A percentile compares a stretch with the other conserved stretches of the same genome.
Evolutionary conservation across 176 grass and related monocot genomes (phyloP).

Genomic region (Musa beccarii): DNA sequence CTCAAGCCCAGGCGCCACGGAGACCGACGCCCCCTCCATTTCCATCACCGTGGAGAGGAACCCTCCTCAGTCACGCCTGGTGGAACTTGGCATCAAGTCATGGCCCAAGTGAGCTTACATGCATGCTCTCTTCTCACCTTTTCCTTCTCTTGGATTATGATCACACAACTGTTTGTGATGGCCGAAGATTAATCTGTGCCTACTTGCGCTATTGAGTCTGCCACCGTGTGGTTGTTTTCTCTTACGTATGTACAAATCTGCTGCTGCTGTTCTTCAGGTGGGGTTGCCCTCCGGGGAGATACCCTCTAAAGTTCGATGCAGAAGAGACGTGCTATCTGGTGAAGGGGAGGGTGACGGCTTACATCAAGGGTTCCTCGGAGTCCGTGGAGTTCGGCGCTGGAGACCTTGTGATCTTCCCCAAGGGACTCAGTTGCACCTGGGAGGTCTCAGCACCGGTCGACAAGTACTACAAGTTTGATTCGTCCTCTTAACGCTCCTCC

Average conservation of each 20-base stretch:
- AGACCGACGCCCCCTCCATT: conserved; percentile 38
- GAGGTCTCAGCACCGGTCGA: conserved; percentile 65
- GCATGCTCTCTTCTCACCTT: neutral
- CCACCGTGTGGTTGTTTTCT: neutral
- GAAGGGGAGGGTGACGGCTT: conserved; percentile 67
- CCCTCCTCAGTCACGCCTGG: conserved; percentile 51
- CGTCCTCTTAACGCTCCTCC: conserved; percentile 17
- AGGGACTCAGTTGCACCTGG: conserved; percentile 89
- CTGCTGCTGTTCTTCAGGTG: conserved; percentile 26
- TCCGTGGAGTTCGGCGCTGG: conserved; percentile 82
- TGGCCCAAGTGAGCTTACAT: conserved; percentile 76
- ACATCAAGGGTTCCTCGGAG: conserved; percentile 61
- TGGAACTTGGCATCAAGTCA: conserved; percentile 76
- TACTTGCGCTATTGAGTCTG: too few species aligned
- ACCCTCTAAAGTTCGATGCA: conserved; percentile 74
- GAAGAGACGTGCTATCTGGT: conserved; percentile 82
- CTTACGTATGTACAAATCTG: neutral
- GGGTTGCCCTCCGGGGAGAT: conserved; percentile 77
- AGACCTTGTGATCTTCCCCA: conserved; percentile 85
- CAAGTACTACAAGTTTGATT: conserved; percentile 92
- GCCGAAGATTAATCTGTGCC: too few species aligned
- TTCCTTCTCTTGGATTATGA: neutral
- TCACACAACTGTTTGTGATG: neutral
- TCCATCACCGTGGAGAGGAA: conserved; percentile 59
- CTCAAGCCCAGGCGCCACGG: conserved; percentile 53